These are phyloP conservation scores for Sergeia podlipaevii DNA, from an alignment of 208 protist species.

Conservation along the genomic window DNA sequence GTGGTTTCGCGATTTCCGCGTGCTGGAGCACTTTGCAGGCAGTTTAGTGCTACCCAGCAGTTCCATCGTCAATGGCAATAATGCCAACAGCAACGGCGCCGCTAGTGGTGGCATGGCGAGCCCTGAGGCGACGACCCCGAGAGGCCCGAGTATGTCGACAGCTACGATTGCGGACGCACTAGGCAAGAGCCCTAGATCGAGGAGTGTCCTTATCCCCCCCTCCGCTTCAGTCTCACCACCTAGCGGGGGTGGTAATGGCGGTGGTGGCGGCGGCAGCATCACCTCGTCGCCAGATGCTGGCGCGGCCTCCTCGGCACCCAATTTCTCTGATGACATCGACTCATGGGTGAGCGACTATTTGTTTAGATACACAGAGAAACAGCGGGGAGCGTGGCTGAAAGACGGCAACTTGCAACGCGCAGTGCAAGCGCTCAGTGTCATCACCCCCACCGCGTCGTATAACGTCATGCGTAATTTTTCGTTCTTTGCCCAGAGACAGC, in stretches of 20 bases:
- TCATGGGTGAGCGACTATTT: constrained; percentile 59
- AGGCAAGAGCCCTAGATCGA: neutral
- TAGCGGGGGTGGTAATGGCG: neutral
- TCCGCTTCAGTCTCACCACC: no score
- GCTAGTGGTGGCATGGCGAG: neutral
- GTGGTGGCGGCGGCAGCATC: neutral
- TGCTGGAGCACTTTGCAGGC: constrained; percentile 14
- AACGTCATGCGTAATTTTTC: constrained; percentile 54
- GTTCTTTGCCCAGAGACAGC: constrained; percentile 34
- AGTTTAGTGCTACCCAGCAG: neutral
- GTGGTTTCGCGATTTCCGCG: constrained; percentile 50
- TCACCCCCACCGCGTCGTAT: constrained; percentile 63
- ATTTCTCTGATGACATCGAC: constrained; percentile 33
- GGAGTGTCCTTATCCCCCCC: no score
- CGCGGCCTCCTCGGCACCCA: constrained; percentile 15
- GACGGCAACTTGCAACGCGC: constrained; percentile 44
- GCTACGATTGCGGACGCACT: neutral
- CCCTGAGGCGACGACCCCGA: neutral
- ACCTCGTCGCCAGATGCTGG: neutral
- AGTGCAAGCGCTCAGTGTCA: constrained; percentile 45
- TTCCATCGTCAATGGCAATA: neutral
- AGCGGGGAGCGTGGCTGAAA: constrained; percentile 59
- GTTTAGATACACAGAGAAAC: constrained; percentile 19
- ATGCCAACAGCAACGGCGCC: neutral
- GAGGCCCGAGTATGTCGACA: constrained; percentile 1